Percentiles rank a stretch among this genome's conserved stretches.
Conservation (phyloP, 2,329 filamentous ascomycete genomes). For the Ceratocystis destructans region DNA sequence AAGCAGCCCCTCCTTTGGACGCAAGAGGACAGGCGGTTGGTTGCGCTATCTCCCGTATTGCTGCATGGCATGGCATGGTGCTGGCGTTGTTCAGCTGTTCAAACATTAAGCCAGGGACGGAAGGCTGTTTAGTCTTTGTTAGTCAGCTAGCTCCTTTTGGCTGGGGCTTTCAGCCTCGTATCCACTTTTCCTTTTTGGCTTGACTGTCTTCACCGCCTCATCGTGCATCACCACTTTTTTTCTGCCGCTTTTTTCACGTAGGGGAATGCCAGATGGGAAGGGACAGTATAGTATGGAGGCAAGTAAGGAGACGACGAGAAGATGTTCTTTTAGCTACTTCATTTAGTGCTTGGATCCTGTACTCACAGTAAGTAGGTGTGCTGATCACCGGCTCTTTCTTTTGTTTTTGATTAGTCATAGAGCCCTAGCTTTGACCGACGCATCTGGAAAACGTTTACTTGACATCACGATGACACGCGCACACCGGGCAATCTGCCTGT, state of each 20-base stretch:
- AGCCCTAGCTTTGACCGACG: too few relatives aligned
- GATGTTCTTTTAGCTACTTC: too few relatives aligned
- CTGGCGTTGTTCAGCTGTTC: too few relatives aligned
- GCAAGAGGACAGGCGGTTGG: too few relatives aligned
- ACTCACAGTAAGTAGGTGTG: too few relatives aligned
- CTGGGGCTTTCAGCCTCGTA: neutral
- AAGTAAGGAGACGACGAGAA: neutral
- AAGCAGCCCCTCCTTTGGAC: too few relatives aligned
- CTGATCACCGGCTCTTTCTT: too few relatives aligned
- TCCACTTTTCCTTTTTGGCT: neutral
- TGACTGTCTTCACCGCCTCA: neutral
- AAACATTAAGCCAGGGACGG: neutral
- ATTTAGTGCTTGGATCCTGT: too few relatives aligned
- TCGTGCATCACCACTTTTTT: conserved; percentile 1
- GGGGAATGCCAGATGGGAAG: neutral
- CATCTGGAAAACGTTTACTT: neutral
- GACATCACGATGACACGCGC: neutral
- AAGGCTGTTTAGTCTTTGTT: neutral
- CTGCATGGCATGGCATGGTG: neutral
- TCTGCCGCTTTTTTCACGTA: neutral
- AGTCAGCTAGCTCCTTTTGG: neutral
- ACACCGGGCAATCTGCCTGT: neutral
- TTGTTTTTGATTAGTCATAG: too few relatives aligned
- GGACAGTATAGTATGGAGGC: neutral
- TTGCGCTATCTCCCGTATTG: too few relatives aligned